Base-by-base conservation (phyloP, 2,329 filamentous ascomycete species). In the Immersiporthe knoxdaviesiana region DNA sequence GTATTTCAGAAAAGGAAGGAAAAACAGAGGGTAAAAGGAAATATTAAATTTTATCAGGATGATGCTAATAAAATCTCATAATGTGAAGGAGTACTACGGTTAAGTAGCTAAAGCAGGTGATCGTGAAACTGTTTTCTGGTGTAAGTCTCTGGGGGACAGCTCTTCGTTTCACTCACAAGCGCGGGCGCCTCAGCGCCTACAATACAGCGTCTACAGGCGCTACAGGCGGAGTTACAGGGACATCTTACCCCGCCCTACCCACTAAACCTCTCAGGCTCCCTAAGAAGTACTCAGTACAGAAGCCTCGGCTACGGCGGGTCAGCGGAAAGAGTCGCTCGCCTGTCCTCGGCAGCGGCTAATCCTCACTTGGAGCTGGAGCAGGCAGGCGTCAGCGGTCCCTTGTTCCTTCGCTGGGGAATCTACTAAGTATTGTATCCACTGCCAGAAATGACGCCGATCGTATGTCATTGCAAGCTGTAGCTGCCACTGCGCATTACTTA, bases 391-490 rank as follows among this genome's bases (percentile, higher is more conserved):
- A 39, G 37, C 37, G 11, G 37, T 39, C 44, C 27, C 44, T 35
- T 65, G 21, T 18, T 32, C 56, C 16, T 32, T 18, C 16, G 32
- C 30, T 24, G 1, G 54, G 52, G 66, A 62, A 63, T 41, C 56
- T 39, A n/a, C n/a, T n/a, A n/a, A n/a, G n/a, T n/a, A 63, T 37
- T 11, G 27, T 30, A 44, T 50, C 65, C 69, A 70, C 69, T 70
- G 65, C 58, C 16, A 52, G 27, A 52, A n/a, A 27, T 65, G 62
- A 70, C 62, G 68, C 61, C 54, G 68, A 70, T 70, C 69, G 65
- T 65, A 47, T 47, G 66, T 67, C 47, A 64, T 61, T 50, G 44
- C 44, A 47, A 47, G 44, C 44, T 47, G 30, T 52, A 32, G n/a
- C n/a, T n/a, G n/a, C 35, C 35, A 8, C 59, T 44, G 10, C 6